Base-by-base conservation (phyloP, 1,284 basidiomycete species). In the Ustilago nuda region DNA sequence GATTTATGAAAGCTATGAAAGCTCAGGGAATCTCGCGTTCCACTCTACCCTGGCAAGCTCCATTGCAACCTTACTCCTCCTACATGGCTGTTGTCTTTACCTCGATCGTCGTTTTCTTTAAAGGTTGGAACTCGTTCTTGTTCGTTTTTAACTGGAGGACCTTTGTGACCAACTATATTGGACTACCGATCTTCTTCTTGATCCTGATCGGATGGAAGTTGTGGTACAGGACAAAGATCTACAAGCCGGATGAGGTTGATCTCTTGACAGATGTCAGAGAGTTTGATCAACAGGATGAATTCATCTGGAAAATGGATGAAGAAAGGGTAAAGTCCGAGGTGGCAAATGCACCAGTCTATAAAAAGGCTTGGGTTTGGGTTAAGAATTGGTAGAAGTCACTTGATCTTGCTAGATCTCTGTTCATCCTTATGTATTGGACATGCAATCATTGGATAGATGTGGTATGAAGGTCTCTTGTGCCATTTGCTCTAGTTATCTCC, bases 1-100 rank as follows among this genome's bases (percentile, higher is more conserved):
- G 92, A 43, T 95, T 95, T 88, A 88, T 93, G 83, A 84, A 87
- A 7, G 94, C 93, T 46, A 84, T 92, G 84, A 91, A 91, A 82
- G 91, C 87, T 1, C 94, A 95, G 82, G 92, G 92, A 30, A 89
- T 91, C 72, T 88, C 91, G 72, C 89, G 93, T 56, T 87, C 72
- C 7, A 88, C 87, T 2, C 88, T 96, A 9, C 94, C 94, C 85
- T 83, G 81, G 74, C 35, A 60, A 19, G 50, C 80, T 6, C 80
- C 80, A 1, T 36, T 70, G 11, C 76, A 79, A 50, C 80, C 80
- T 2, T 83, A 81, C 63, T 17, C 19, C 58, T 92, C 27, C 90
- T 93, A 84, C 92, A 91, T 85, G 13, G 89, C 88, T 2, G 73
- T 89, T 56, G 72, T 89, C 45, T 82, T 88, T 36, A 91, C 89